These are phyloP conservation scores for Sarocladium oryzae DNA, from an alignment of 2,329 filamentous ascomycete species.

Conservation along the genomic window DNA sequence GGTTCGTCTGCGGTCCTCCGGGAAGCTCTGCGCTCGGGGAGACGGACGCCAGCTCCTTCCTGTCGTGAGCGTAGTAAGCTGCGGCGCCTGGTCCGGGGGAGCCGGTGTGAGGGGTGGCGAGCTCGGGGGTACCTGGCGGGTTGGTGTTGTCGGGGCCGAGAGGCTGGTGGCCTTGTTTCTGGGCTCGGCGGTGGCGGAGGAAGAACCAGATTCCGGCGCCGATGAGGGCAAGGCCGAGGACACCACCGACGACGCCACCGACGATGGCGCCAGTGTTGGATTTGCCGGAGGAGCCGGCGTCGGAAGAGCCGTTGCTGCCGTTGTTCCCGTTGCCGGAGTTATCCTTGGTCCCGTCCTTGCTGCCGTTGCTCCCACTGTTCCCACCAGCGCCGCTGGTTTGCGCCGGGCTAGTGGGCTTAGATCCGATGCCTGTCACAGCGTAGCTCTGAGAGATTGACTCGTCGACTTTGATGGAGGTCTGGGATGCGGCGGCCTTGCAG, in stretches of 20 bases:
- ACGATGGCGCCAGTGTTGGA: slow-evolving; percentile 27
- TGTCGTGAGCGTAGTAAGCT: slow-evolving; percentile 8
- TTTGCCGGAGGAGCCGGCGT: slow-evolving; percentile 2
- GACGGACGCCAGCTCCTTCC: background rate
- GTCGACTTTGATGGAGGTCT: slow-evolving; percentile 34
- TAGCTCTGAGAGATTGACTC: slow-evolving; percentile 24
- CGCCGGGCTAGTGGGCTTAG: slow-evolving; percentile 10
- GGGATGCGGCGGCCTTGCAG: slow-evolving; percentile 40
- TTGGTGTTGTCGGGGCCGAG: slow-evolving; percentile 11
- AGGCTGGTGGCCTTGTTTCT: slow-evolving; percentile 14
- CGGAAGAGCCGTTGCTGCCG: slow-evolving; percentile 8
- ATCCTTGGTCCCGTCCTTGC: too few species aligned
- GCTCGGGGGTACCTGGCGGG: slow-evolving; percentile 26
- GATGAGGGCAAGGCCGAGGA: slow-evolving; percentile 20
- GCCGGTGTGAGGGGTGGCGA: slow-evolving; percentile 11
- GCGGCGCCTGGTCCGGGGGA: too few species aligned
- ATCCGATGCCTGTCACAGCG: slow-evolving; percentile 14
- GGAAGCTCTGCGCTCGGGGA: background rate
- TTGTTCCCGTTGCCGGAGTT: slow-evolving; percentile 6
- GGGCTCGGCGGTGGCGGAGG: slow-evolving; percentile 25
- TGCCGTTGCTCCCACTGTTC: too few species aligned
- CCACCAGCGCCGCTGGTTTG: background rate
- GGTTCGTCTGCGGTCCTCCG: background rate
- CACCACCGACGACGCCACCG: slow-evolving; percentile 22
- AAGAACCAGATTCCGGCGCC: slow-evolving; percentile 29